Percentiles rank a stretch among this genome's conserved stretches.
phyloP scores from a whole-genome alignment of 2,329 filamentous ascomycete species.

The Escovopsis weberi region DNA sequence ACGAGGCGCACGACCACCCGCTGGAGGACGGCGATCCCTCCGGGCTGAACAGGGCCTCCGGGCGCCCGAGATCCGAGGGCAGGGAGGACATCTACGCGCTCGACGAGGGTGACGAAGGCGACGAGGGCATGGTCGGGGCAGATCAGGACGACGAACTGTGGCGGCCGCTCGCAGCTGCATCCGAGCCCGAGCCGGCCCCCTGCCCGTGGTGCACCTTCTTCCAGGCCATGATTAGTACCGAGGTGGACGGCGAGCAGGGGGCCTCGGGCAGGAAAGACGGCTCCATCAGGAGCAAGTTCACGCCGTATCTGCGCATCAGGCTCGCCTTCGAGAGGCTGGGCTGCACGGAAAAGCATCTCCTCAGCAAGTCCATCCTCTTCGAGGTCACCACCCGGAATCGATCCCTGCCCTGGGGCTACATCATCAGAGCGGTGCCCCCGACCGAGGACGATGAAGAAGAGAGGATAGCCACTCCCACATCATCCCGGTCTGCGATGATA shows the following conservation, averaged over 20 bases:
- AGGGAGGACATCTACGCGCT: too few relatives aligned
- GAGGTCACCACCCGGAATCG: conserved; percentile 23
- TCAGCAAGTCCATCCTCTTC: conserved; percentile 20
- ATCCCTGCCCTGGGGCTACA: conserved; percentile 22
- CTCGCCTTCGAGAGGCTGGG: conserved; percentile 24
- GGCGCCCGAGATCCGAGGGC: too few relatives aligned
- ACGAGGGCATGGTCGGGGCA: too few relatives aligned
- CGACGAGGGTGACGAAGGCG: not conserved
- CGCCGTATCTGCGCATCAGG: conserved; percentile 24
- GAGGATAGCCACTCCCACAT: not conserved
- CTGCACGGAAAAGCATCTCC: conserved; percentile 21
- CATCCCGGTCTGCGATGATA: conserved; percentile 6
- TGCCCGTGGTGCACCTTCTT: conserved; percentile 27
- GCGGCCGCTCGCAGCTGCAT: too few relatives aligned
- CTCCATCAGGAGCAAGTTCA: conserved; percentile 16
- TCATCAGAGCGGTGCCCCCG: conserved; percentile 14
- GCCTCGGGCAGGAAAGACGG: conserved; percentile 1
- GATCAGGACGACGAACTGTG: too few relatives aligned
- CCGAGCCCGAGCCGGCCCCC: not conserved
- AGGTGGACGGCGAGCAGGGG: conserved; percentile 10
- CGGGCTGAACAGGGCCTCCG: too few relatives aligned
- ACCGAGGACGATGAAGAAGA: not conserved
- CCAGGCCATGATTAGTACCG: conserved; percentile 18
- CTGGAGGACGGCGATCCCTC: not conserved
- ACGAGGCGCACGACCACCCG: not conserved